Evolutionary conservation across 805 yeast genomes (phyloP).

Genomic region (Zygotorulaspora florentina): DNA sequence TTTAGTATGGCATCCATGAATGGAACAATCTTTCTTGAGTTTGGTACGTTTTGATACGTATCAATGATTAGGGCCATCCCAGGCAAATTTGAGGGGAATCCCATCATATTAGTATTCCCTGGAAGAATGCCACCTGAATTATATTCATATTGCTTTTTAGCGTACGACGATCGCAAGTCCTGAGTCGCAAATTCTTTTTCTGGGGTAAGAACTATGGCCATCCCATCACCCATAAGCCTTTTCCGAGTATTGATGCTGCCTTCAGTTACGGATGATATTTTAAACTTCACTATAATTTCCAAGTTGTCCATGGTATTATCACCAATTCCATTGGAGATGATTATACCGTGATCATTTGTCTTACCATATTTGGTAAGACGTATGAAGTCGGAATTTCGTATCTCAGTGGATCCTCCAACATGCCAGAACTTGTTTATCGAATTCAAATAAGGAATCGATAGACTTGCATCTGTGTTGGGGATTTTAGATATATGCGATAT

Average conservation of each 20-base stretch:
- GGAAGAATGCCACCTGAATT: constrained; percentile 30
- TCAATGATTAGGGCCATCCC: constrained; percentile 29
- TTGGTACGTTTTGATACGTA: constrained; percentile 18
- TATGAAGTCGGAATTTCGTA: constrained; percentile 26
- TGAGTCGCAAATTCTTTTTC: constrained; percentile 28
- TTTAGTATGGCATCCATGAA: constrained; percentile 26
- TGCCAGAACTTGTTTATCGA: constrained; percentile 30
- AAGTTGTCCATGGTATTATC: constrained; percentile 34
- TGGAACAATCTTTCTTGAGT: constrained; percentile 15
- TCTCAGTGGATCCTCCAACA: constrained; percentile 29
- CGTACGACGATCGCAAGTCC: constrained; percentile 26
- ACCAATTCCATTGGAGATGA: constrained; percentile 33
- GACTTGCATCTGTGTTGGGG: constrained; percentile 27
- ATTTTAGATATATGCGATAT: constrained; percentile 14
- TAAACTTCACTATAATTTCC: constrained; percentile 25
- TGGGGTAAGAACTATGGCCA: constrained; percentile 26
- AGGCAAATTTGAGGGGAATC: constrained; percentile 32
- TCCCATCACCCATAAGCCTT: constrained; percentile 26
- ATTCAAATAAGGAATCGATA: constrained; percentile 29
- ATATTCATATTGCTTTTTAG: constrained; percentile 26
- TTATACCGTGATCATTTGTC: constrained; percentile 20
- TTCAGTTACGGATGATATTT: constrained; percentile 8
- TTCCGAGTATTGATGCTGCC: not conserved
- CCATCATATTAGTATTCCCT: constrained; percentile 28
- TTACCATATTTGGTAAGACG: constrained; percentile 21